These are phyloP conservation scores for Austropuccinia psidii DNA, from an alignment of 1,284 basidiomycete species.

Conservation along the genomic window DNA sequence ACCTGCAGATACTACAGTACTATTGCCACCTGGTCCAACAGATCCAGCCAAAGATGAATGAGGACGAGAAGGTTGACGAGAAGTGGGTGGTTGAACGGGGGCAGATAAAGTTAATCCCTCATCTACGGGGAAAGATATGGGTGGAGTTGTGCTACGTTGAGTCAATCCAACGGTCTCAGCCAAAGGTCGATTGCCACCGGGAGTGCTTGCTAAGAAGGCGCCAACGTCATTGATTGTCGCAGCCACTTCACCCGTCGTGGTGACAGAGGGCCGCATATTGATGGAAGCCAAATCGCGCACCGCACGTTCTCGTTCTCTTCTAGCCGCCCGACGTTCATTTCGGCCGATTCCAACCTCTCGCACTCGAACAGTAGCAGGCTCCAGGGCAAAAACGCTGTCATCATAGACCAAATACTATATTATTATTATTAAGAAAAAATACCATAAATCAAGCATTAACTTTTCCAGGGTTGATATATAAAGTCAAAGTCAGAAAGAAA, in stretches of 20 bases:
- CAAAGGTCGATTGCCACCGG: background rate
- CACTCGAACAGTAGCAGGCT: conserved; percentile 80
- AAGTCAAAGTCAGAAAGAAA: background rate
- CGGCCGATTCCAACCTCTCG: conserved; percentile 77
- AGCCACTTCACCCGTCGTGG: conserved; percentile 35
- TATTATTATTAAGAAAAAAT: background rate
- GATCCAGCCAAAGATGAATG: background rate
- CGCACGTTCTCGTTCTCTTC: conserved; percentile 63
- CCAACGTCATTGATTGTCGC: background rate
- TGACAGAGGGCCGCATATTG: conserved; percentile 19
- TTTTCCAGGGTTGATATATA: no score
- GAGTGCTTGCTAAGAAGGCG: background rate
- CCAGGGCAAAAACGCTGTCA: conserved; percentile 77
- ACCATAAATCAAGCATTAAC: background rate
- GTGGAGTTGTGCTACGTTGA: background rate
- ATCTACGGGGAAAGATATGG: conserved; percentile 11
- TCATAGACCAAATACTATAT: conserved; percentile 59
- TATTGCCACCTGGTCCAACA: background rate
- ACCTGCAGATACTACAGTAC: background rate
- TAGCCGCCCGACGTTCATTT: conserved; percentile 69
- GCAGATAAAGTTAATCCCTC: conserved; percentile 26
- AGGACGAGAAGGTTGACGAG: conserved; percentile 1
- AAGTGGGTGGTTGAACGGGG: conserved; percentile 7
- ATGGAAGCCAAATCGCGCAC: conserved; percentile 51
- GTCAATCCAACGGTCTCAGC: conserved; percentile 1